Evolutionary conservation across 148 eudicot genomes (phyloP).

Genomic region (Vaccinium myrtillus): DNA sequence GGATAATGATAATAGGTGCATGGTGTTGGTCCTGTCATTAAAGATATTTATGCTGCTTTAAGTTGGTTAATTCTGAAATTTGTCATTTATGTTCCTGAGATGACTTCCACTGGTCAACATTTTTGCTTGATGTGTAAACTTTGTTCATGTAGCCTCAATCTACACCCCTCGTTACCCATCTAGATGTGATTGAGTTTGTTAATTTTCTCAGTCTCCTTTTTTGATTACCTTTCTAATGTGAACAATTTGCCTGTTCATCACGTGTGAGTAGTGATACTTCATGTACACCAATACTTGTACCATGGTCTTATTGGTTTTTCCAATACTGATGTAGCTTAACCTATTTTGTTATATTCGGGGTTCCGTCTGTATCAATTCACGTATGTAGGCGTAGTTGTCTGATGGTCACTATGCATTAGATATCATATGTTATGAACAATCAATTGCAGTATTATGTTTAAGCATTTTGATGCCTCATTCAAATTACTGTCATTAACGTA

Average conservation of each 20-base stretch:
- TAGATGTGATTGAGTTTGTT: background rate
- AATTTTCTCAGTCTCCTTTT: too few relatives aligned
- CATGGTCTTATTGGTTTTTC: background rate
- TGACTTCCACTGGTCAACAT: background rate
- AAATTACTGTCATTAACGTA: background rate
- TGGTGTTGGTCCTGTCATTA: background rate
- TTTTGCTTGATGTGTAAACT: background rate
- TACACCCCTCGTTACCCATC: background rate
- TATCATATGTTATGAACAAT: background rate
- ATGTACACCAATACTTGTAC: background rate
- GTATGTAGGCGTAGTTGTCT: background rate
- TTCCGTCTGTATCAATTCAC: background rate
- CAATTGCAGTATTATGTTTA: background rate
- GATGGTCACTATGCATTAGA: background rate
- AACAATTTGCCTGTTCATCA: background rate
- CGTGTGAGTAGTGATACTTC: background rate
- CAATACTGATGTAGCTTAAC: background rate
- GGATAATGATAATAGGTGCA: background rate
- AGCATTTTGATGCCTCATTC: background rate
- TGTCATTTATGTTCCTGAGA: background rate
- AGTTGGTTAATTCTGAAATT: background rate
- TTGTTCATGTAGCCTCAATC: background rate
- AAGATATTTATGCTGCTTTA: slow-evolving; percentile 6
- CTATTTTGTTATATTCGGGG: background rate
- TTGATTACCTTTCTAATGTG: background rate